Base-by-base conservation (phyloP, 2,329 filamentous ascomycete species). In the Onygenales sp. region DNA sequence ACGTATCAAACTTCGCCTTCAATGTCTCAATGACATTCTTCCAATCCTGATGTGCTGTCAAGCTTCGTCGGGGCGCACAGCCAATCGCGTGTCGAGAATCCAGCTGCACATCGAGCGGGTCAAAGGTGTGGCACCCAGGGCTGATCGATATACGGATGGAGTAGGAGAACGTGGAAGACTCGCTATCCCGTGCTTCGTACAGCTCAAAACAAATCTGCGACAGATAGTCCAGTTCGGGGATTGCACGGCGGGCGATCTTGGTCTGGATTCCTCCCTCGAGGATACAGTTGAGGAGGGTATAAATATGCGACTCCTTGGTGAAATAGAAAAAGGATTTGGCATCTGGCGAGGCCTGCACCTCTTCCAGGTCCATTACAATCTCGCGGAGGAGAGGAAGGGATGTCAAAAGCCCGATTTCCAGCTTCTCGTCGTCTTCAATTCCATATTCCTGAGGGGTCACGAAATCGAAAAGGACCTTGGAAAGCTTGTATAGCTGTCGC, bases 261-360 rank as follows among this genome's bases (percentile, higher is more conserved):
- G 92, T 96, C 66, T 94, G 87, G 59, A 98, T 88, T 33, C 93
- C 94, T 56, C 94, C 93, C 69, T 98, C 93, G 31, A 98, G 81
- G 61, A 98, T 97, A 69, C 92, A 97, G 70, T 98, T 98, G 55
- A 98, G 81, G 5, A 98, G 80, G 5, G 93, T 98, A 74, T 98
- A 98, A 58, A 98, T 96, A 69, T 98, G 93, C 0, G 89, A 95
- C 72, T 98, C 93, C 71, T 98, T 98, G 58, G 93, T 98, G 71
- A 98, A 98, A 74, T 98, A 98, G 72, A 97, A 89, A 76, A 97
- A 97, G 1, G 87, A 92, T 67, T 96, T 96, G 44, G 91, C 90
- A 60, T 94, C 88, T 51, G 92, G 86, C 0, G 89, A 94, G 3
- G 93, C 92, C 71, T 98, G 93, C 70, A 97, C 89, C 71, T 97